phyloP scores from a whole-genome alignment of 2,329 filamentous ascomycete species.

The Colletotrichum tamarilloi region DNA sequence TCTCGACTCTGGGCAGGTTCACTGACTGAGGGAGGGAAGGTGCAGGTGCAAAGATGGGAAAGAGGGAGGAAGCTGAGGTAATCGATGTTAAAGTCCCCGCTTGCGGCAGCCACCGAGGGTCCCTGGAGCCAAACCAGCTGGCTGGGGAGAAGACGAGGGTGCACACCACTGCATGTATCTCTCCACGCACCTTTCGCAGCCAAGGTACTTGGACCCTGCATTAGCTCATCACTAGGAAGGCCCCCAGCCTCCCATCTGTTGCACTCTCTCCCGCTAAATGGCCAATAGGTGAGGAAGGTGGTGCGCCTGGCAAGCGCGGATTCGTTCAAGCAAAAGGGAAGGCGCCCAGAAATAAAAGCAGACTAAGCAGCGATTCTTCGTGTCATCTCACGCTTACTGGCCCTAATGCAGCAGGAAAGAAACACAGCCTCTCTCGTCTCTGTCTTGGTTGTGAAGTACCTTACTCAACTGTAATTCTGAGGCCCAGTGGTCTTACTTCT shows the following conservation, averaged over 20 bases:
- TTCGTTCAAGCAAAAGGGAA: background rate
- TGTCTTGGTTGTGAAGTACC: no score
- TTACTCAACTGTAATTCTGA: no score
- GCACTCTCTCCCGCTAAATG: background rate
- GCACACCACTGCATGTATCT: background rate
- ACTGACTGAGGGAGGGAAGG: background rate
- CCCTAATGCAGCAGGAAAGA: background rate
- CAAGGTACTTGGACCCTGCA: conserved; percentile 4
- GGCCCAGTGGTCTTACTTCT: background rate
- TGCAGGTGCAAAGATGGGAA: background rate
- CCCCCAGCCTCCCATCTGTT: background rate
- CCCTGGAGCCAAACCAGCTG: background rate
- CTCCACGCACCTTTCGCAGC: background rate
- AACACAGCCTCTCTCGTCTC: background rate
- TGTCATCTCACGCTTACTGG: background rate
- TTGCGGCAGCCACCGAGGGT: background rate
- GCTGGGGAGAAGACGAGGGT: background rate
- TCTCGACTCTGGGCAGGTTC: no score
- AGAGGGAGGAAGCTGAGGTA: background rate
- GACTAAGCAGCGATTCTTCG: background rate
- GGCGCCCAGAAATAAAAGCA: background rate
- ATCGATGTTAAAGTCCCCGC: background rate
- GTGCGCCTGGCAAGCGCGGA: conserved; percentile 1
- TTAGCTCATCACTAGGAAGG: background rate
- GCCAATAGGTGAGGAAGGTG: background rate